Evolutionary conservation across 1,284 basidiomycete species (phyloP).

Genomic region (Filobasidium uniguttulatum): DNA sequence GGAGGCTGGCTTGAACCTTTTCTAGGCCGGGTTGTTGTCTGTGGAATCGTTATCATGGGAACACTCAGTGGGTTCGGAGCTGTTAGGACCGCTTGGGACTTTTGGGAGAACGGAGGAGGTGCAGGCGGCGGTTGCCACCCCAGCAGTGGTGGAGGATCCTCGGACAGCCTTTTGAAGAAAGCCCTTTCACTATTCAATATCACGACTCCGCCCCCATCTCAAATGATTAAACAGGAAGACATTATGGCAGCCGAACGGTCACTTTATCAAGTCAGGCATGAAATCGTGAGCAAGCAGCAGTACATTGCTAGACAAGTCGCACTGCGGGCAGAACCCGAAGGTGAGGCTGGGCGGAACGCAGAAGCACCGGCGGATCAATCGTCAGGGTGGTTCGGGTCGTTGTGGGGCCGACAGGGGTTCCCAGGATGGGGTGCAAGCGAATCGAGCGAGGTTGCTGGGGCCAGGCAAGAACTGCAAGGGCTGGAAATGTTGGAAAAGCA

Average conservation of each 20-base stretch:
- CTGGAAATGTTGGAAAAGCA: conserved; percentile 31
- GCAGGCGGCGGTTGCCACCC: no score
- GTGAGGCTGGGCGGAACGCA: neutral
- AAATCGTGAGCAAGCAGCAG: conserved; percentile 27
- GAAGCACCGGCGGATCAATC: conserved; percentile 17
- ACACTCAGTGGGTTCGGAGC: conserved; percentile 35
- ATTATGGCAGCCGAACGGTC: conserved; percentile 30
- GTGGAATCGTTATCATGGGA: conserved; percentile 34
- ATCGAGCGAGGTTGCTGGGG: neutral
- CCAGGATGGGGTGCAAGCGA: no score
- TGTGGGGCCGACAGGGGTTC: no score
- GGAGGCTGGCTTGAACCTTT: conserved; percentile 32
- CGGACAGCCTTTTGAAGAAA: no score
- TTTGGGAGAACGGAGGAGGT: conserved; percentile 27
- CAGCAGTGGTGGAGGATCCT: no score
- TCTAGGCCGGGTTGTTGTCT: conserved; percentile 33
- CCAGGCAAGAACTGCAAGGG: conserved; percentile 28
- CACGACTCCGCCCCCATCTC: no score
- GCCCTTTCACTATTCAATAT: no score
- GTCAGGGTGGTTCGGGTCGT: conserved; percentile 28
- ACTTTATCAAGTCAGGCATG: conserved; percentile 31
- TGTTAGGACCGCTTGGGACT: conserved; percentile 32
- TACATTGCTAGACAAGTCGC: conserved; percentile 20
- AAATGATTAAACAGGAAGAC: conserved; percentile 16
- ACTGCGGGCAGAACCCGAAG: neutral